Conservation (phyloP, 805 yeast species). For the Hanseniaspora mollemarum region DNA sequence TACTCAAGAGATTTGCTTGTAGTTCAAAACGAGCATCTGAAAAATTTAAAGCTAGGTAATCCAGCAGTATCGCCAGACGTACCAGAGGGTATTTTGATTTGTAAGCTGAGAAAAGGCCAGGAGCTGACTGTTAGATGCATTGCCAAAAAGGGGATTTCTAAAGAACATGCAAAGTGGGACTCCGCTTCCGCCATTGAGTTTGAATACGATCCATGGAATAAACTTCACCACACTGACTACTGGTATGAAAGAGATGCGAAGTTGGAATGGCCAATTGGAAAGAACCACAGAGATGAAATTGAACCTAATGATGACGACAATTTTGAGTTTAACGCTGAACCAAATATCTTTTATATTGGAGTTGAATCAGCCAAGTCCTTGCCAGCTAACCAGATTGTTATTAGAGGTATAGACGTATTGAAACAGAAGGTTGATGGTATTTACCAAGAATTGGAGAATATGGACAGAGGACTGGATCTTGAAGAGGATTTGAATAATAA, state of each 20-base stretch:
- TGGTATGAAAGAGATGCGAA: conserved; percentile 90
- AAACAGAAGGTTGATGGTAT: conserved; percentile 87
- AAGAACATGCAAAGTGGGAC: conserved; percentile 98
- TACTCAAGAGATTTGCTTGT: conserved; percentile 70
- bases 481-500: conserved; percentile 81
- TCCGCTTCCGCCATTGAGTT: conserved; percentile 93
- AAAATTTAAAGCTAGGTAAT: conserved; percentile 45
- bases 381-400: conserved; percentile 78
- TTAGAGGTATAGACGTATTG: conserved; percentile 70
- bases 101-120: conserved; percentile 85
- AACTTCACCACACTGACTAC: conserved; percentile 84
- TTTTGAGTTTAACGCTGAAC: conserved; percentile 75
- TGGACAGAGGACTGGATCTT: conserved; percentile 58
- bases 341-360: conserved; percentile 71
- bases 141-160: conserved; percentile 94
- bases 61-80: conserved; percentile 76
- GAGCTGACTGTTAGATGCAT: conserved; percentile 80
- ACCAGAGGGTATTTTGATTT: conserved; percentile 75
- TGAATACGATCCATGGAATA: conserved; percentile 99
- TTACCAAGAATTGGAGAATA: conserved; percentile 52
- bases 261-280: conserved; percentile 85
- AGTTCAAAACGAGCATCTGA: conserved; percentile 31
- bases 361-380: conserved; percentile 88
- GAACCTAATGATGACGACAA: conserved; percentile 78
- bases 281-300: conserved; percentile 91